Percentiles rank a stretch among this genome's conserved stretches.
phyloP scores from a whole-genome alignment of 225 moss, liverwort and hornwort genomes.

The Thuidium tamariscinum region DNA sequence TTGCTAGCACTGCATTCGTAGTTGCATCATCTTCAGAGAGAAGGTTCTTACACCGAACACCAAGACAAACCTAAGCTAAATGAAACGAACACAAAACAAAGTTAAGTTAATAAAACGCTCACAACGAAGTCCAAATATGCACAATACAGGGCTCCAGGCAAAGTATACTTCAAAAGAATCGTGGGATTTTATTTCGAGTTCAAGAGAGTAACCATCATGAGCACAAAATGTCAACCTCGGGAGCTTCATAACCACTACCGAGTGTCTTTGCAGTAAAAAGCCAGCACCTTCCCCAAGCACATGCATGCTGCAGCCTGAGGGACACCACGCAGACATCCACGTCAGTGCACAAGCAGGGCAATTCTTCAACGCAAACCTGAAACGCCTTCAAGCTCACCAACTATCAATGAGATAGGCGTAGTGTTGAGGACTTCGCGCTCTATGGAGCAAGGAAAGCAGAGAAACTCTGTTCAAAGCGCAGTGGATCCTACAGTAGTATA shows the following conservation, averaged over 20 bases:
- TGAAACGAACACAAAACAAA: neutral
- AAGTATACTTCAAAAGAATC: neutral
- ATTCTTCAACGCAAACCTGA: neutral
- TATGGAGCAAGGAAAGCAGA: neutral
- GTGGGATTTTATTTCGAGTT: neutral
- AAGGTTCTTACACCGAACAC: no score
- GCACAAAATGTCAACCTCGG: neutral
- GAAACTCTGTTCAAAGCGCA: neutral
- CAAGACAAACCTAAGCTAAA: neutral
- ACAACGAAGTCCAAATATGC: neutral
- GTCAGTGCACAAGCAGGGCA: neutral
- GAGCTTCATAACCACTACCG: neutral
- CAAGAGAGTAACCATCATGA: neutral
- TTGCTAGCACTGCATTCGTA: neutral
- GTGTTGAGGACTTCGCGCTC: neutral
- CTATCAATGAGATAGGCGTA: neutral
- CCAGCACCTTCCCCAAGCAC: neutral
- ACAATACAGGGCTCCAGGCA: neutral
- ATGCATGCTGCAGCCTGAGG: neutral
- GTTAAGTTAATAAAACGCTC: neutral
- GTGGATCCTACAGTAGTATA: neutral
- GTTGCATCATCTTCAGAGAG: neutral
- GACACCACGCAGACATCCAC: neutral
- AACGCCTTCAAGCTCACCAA: neutral
- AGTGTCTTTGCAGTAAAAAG: neutral